Percentiles rank a stretch among this genome's conserved stretches.
phyloP scores from a whole-genome alignment of 257 asterid species.

The Primulina tabacum region DNA sequence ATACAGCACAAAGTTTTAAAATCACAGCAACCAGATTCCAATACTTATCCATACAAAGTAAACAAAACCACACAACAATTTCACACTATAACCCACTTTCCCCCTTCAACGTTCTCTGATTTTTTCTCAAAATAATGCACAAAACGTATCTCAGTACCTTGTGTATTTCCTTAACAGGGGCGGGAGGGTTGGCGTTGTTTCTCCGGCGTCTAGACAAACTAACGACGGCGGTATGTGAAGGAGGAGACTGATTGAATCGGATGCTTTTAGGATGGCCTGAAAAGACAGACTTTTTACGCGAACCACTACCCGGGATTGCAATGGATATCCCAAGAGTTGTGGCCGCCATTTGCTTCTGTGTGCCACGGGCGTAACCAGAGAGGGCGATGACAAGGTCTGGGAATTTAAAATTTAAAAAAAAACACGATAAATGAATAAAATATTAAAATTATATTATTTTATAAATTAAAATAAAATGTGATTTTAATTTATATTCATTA shows the following conservation, averaged over 20 bases:
- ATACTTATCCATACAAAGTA: background rate
- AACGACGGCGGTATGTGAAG: conserved; percentile 38
- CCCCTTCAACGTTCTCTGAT: background rate
- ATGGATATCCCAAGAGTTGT: conserved; percentile 41
- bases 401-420: no score
- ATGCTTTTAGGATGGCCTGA: conserved; percentile 24
- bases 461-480: no score
- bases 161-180: conserved; percentile 40
- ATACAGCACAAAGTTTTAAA: conserved; percentile 14
- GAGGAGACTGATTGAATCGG: conserved; percentile 26
- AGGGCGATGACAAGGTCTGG: no score
- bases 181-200: conserved; percentile 30
- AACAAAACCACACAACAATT: background rate
- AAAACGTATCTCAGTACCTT: conserved; percentile 31
- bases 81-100: background rate
- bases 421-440: no score
- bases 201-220: conserved; percentile 61
- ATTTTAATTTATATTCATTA: no score
- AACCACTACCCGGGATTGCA: conserved; percentile 23
- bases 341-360: conserved; percentile 38
- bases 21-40: background rate
- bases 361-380: no score
- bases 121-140: background rate
- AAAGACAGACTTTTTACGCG: conserved; percentile 28
- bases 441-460: no score